Base-by-base conservation (phyloP, 495 filamentous ascomycete species). In the Elasticomyces elasticus region DNA sequence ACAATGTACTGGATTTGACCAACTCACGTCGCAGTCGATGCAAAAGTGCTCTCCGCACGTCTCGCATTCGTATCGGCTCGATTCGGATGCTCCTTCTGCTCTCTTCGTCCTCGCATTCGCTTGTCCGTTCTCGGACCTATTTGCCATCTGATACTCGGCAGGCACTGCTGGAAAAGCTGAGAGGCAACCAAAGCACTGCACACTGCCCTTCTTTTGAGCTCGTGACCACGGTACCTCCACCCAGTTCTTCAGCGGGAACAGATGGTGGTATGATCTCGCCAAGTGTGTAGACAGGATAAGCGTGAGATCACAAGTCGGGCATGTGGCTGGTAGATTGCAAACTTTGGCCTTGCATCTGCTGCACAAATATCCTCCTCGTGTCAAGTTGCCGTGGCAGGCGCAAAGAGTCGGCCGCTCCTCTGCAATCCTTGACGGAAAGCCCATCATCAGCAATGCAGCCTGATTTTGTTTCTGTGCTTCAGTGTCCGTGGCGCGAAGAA, bases 21-120 rank as follows among this genome's bases (percentile, higher is more conserved):
- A n/a, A n/a, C n/a, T n/a, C n/a, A 96, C 78, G 69, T 97, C 94
- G 64, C 94, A 98, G 66, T 97, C 94, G 60, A 97, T 90, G 75
- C 92, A 98, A 63, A 97, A 98, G 67, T 94, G 88, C 46, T 86
- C 84, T 5, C 75, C 67, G 66, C 92, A 98, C 30, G 78, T 82
- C 55, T 81, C 79, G 67, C 92, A 98, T 55, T 84, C 83, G 65
- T 98, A 98, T 52, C 92, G 75, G 47, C 83, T 82, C 64, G 86
- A 94, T 69, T 90, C 82, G 62, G 88, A 94, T 42, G 86, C 86
- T 5, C 84, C 86, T 61, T 76, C 79, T 13, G 63, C 62, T 35
- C 68, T 77, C 56, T 60, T 67, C 44, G 62, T 64, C 35, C 58
- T 57, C 30, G 51, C 43, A 23, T 20, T 48, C 6, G 40, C 40